These are phyloP conservation scores for Elsinoe ampelina DNA, from an alignment of 2,329 filamentous ascomycete species.

Conservation along the genomic window DNA sequence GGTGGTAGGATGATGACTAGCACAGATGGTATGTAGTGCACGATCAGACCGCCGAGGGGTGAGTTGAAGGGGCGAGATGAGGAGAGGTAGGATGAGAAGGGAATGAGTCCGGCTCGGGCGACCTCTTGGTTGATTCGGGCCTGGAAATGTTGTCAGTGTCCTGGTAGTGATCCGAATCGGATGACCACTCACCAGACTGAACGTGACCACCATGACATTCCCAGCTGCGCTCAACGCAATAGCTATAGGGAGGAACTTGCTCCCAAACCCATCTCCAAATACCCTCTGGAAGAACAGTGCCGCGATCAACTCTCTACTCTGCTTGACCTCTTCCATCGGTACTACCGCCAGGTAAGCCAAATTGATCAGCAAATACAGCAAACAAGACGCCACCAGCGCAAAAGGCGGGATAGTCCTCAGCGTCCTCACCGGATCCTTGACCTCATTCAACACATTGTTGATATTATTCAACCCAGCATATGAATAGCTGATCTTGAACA, in stretches of 20 bases:
- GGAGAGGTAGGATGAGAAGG: constrained; percentile 51
- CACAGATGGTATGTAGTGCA: constrained; percentile 60
- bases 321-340: constrained; percentile 56
- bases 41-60: constrained; percentile 56
- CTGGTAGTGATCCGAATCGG: too few species aligned
- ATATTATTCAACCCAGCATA: constrained; percentile 58
- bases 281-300: constrained; percentile 57
- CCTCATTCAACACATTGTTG: constrained; percentile 63
- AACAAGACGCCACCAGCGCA: constrained; percentile 52
- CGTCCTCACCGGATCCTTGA: constrained; percentile 57
- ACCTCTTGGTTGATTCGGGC: constrained; percentile 64
- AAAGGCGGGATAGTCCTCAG: constrained; percentile 52
- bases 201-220: constrained; percentile 65
- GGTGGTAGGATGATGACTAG: constrained; percentile 56
- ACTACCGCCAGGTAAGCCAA: constrained; percentile 56
- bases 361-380: constrained; percentile 59
- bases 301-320: constrained; percentile 57
- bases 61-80: constrained; percentile 59
- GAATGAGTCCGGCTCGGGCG: constrained; percentile 60
- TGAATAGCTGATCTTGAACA: constrained; percentile 60
- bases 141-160: constrained; percentile 35
- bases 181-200: constrained; percentile 44
- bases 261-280: constrained; percentile 52
- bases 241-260: constrained; percentile 50
- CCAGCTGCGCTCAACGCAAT: constrained; percentile 60